A percentile compares a stretch with the other conserved stretches of the same genome.
Conservation (phyloP, 495 filamentous ascomycete species). For the Trichoderma virens region DNA sequence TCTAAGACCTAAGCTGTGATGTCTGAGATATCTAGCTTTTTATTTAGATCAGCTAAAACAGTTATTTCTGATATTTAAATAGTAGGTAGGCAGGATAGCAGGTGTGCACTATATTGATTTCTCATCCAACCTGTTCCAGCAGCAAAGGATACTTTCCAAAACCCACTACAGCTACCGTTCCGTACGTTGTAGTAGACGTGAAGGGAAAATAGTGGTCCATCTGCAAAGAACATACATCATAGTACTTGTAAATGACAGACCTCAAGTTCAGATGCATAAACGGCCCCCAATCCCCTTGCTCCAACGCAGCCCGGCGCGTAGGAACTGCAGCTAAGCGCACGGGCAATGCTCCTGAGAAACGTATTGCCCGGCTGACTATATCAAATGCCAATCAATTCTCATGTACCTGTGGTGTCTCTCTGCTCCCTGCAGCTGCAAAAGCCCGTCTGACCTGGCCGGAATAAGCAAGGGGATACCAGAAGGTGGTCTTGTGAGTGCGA, state of each 20-base stretch:
- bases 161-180: too few species aligned
- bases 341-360: background rate
- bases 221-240: too few species aligned
- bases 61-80: too few species aligned
- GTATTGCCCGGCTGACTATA: background rate
- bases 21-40: background rate
- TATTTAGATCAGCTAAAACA: background rate
- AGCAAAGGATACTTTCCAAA: too few species aligned
- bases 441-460: background rate
- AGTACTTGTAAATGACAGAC: background rate
- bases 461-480: background rate
- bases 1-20: too few species aligned
- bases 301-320: background rate
- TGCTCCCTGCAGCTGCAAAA: constrained; percentile 3
- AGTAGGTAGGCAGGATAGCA: too few species aligned
- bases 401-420: background rate
- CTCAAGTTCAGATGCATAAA: background rate
- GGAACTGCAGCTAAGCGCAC: background rate
- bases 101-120: too few species aligned
- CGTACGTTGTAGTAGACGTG: too few species aligned
- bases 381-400: background rate
- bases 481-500: background rate
- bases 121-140: too few species aligned
- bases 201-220: too few species aligned
- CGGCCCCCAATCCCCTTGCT: background rate